A percentile compares a stretch with the other conserved stretches of the same genome.
phyloP scores from a whole-genome alignment of 1,284 basidiomycete species.

The Rugosomyces carneus region DNA sequence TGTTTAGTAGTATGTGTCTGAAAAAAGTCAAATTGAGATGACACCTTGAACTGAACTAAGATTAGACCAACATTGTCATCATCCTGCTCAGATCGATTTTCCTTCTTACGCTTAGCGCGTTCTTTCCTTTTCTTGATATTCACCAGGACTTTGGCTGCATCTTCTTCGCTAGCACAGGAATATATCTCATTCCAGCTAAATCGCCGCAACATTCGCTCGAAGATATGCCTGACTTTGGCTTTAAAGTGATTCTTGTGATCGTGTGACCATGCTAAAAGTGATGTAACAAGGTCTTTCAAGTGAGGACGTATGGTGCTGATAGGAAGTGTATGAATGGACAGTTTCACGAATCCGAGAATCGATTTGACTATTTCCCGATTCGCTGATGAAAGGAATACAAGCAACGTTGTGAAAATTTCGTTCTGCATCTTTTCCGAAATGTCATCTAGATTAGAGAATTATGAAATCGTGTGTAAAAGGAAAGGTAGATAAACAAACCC shows the following conservation, averaged over 20 bases:
- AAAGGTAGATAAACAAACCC: slow-evolving; percentile 39
- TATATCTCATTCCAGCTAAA: slow-evolving; percentile 88
- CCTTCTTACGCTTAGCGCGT: slow-evolving; percentile 75
- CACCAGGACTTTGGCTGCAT: slow-evolving; percentile 73
- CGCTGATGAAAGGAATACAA: slow-evolving; percentile 87
- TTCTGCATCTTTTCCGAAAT: slow-evolving; percentile 75
- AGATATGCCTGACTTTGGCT: slow-evolving; percentile 91
- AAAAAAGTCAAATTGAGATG: slow-evolving; percentile 3
- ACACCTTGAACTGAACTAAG: neutral
- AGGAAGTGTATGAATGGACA: slow-evolving; percentile 83
- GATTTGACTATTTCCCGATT: slow-evolving; percentile 99
- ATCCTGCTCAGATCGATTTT: slow-evolving; percentile 46
- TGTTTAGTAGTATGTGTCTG: slow-evolving; percentile 39
- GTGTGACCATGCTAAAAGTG: slow-evolving; percentile 87
- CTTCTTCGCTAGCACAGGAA: slow-evolving; percentile 67
- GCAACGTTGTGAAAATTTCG: slow-evolving; percentile 83
- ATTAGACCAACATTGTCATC: slow-evolving; percentile 46
- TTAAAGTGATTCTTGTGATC: slow-evolving; percentile 99
- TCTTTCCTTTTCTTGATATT: slow-evolving; percentile 94
- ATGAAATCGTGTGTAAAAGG: neutral
- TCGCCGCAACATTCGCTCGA: slow-evolving; percentile 91
- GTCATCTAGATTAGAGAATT: slow-evolving; percentile 40
- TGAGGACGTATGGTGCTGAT: slow-evolving; percentile 68
- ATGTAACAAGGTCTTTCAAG: slow-evolving; percentile 76
- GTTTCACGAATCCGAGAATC: slow-evolving; percentile 91